These are phyloP conservation scores for Pythium chondricola DNA, from an alignment of 352 stramenopile species.

Conservation along the genomic window DNA sequence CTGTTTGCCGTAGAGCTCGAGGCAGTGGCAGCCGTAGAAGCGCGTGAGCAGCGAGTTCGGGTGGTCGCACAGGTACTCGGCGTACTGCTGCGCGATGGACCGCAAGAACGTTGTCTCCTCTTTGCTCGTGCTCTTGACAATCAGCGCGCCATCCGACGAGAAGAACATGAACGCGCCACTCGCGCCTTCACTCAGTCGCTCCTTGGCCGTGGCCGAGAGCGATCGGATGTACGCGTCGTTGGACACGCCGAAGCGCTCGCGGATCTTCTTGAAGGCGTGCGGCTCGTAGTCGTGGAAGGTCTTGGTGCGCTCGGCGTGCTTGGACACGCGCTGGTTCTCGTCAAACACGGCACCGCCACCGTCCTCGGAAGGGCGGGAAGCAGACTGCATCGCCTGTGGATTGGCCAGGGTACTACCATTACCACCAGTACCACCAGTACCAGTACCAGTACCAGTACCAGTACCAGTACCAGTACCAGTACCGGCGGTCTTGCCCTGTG, in stretches of 20 bases:
- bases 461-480: too few species aligned
- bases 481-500: constrained; percentile 49
- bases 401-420: constrained; percentile 6
- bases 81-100: constrained; percentile 83
- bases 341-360: constrained; percentile 47
- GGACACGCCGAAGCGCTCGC: constrained; percentile 77
- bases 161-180: constrained; percentile 92
- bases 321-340: constrained; percentile 64
- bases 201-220: constrained; percentile 80
- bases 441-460: too few species aligned
- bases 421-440: too few species aligned
- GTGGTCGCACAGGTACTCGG: constrained; percentile 80
- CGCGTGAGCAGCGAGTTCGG: constrained; percentile 82
- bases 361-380: constrained; percentile 46
- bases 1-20: constrained; percentile 88
- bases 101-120: constrained; percentile 85
- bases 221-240: constrained; percentile 81
- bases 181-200: constrained; percentile 83
- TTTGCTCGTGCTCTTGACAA: constrained; percentile 89
- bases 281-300: constrained; percentile 88
- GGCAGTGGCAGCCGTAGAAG: constrained; percentile 88
- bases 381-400: constrained; percentile 20
- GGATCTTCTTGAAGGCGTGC: constrained; percentile 86
- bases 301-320: constrained; percentile 71
- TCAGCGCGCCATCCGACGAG: constrained; percentile 79